Conservation (phyloP, 345 rosid species). For the Melaleuca alternifolia region DNA sequence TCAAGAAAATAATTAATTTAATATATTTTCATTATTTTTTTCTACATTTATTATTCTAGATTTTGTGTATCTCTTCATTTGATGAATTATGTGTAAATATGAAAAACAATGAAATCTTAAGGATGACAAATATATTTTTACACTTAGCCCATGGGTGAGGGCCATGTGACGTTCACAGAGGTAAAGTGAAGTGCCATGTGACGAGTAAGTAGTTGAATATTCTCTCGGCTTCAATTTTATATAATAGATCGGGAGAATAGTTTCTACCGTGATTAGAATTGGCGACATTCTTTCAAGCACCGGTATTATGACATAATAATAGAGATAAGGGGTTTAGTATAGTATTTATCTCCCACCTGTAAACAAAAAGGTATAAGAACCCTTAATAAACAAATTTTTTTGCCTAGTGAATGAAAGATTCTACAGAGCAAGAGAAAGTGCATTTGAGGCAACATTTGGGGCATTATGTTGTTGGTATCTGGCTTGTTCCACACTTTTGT, state of each 20-base stretch:
- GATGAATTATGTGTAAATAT: not conserved
- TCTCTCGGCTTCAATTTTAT: not conserved
- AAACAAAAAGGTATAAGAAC: not conserved
- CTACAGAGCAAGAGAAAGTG: not conserved
- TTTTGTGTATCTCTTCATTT: not conserved
- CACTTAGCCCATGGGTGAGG: not conserved
- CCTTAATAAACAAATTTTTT: not conserved
- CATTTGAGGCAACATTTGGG: not conserved
- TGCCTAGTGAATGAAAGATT: not conserved
- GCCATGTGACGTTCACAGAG: not conserved
- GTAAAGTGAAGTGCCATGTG: not conserved
- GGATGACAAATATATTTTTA: not conserved
- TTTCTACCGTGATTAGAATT: too few relatives aligned
- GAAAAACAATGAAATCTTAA: not conserved
- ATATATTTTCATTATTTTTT: not conserved
- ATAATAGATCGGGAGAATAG: too few relatives aligned
- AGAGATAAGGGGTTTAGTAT: not conserved
- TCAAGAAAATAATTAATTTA: not conserved
- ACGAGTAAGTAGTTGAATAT: not conserved
- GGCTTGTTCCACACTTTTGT: not conserved
- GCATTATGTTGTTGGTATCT: not conserved
- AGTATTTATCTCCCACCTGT: not conserved
- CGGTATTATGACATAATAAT: not conserved
- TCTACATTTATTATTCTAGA: not conserved
- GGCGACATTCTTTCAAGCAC: not conserved